Conservation (phyloP, 1,139 yeast genomes). For the Pichia sp. region DNA sequence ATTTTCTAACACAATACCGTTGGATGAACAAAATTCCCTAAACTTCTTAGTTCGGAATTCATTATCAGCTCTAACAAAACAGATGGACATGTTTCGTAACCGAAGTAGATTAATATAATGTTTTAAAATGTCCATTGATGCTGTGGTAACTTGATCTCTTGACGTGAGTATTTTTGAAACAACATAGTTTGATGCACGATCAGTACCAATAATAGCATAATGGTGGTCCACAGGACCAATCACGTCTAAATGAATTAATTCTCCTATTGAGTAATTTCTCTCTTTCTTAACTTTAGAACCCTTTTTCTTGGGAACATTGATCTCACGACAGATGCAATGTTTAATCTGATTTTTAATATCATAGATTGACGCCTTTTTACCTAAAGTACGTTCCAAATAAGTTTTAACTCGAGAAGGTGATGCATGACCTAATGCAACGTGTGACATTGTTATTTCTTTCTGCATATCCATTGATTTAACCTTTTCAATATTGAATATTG, state of each 20-base stretch:
- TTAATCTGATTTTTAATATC: neutral
- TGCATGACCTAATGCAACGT: conserved; percentile 3
- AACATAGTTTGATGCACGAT: conserved; percentile 1
- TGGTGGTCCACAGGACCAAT: neutral
- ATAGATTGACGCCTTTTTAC: neutral
- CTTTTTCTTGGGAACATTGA: conserved; percentile 1
- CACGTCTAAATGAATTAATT: conserved; percentile 3
- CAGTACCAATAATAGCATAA: conserved; percentile 1
- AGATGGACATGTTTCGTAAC: neutral
- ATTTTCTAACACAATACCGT: conserved; percentile 1
- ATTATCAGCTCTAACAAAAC: conserved; percentile 4
- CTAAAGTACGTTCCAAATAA: neutral
- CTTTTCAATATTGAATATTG: neutral
- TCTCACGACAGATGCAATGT: neutral
- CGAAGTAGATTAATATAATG: neutral
- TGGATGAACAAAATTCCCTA: neutral
- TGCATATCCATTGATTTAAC: neutral
- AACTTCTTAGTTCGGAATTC: conserved; percentile 3
- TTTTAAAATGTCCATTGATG: neutral
- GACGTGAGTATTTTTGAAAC: conserved; percentile 2
- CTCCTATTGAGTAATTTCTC: neutral
- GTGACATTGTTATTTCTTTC: neutral
- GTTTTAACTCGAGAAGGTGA: neutral
- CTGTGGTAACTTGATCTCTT: conserved; percentile 1
- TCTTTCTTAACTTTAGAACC: neutral